A percentile compares a stretch with the other conserved stretches of the same genome.
Evolutionary conservation across 192 early-diverging fungal species (phyloP).

Genomic region (Backusella macrospora): DNA sequence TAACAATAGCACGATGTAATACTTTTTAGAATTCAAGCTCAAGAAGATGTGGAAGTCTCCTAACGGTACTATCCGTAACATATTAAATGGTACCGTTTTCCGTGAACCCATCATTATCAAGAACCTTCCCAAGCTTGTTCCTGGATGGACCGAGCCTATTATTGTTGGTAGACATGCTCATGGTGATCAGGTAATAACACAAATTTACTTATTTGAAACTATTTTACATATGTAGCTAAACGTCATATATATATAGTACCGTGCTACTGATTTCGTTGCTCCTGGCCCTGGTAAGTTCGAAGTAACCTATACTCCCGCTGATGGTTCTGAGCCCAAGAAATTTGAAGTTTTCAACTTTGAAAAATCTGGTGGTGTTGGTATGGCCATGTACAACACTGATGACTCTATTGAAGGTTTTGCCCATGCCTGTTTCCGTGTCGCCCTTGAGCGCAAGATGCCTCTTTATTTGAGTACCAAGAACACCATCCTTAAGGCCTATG

Average conservation of each 20-base stretch:
- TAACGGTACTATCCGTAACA: slow-evolving; percentile 96
- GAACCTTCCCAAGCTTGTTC: slow-evolving; percentile 90
- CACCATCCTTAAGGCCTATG: slow-evolving; percentile 95
- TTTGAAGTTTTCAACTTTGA: slow-evolving; percentile 85
- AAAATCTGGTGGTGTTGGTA: slow-evolving; percentile 81
- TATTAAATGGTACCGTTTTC: slow-evolving; percentile 96
- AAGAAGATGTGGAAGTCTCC: slow-evolving; percentile 99
- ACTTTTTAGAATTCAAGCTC: slow-evolving; percentile 77
- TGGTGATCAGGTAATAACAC: slow-evolving; percentile 80
- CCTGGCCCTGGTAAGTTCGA: slow-evolving; percentile 89
- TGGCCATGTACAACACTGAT: slow-evolving; percentile 96
- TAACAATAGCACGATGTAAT: background rate
- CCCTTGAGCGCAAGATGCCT: slow-evolving; percentile 86
- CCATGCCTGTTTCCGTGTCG: slow-evolving; percentile 93
- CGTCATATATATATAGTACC: slow-evolving; percentile 71
- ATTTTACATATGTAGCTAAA: background rate
- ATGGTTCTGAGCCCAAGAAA: slow-evolving; percentile 68
- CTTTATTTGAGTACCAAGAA: slow-evolving; percentile 97
- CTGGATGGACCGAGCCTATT: slow-evolving; percentile 94
- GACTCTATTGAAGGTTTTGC: slow-evolving; percentile 94
- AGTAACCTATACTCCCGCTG: slow-evolving; percentile 85
- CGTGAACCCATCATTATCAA: slow-evolving; percentile 95
- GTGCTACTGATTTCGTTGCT: slow-evolving; percentile 93
- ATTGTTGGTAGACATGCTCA: slow-evolving; percentile 96
- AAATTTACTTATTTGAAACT: background rate